Base-by-base conservation (phyloP, 2,329 filamentous ascomycete species). In the Calonectria henricotiae region DNA sequence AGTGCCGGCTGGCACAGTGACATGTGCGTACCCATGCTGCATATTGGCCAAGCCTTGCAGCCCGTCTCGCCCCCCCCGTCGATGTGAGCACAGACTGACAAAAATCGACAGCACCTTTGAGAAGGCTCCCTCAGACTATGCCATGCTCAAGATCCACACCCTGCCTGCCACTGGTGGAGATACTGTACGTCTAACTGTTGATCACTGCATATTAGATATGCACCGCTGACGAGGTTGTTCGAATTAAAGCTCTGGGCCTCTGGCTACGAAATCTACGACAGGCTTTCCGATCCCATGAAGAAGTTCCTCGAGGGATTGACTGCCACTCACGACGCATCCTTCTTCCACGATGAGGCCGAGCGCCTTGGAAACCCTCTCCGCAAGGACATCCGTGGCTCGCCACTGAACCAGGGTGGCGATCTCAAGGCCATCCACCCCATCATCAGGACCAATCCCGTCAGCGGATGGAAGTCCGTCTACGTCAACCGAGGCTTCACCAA, bases 401-500 rank as follows among this genome's bases (percentile, higher is more conserved):
- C 89, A 0, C 82, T 89, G 68, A 92, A 92, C 73, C 81, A 87
- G 23, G 89, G 89, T 47, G 80, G 81, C 4, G 83, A 85, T 27
- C 82, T 91, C 41, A 80, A 78, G 46, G 85, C 89, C 0, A 81
- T 84, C 2, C 87, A 89, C 75, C 88, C 89, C 1, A 80, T 90
- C 3, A 82, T 90, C 47, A 85, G 89, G 3, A 91, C 89, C 5
- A 91, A 91, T 75, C 89, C 88, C 3, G 87, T 89, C 2, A 89
- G 87, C 2, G 88, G 88, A 0, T 89, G 88, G 87, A 89, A 89
- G 75, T 86, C 85, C 0, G 82, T 89, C 5, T 89, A 84, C 70
- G 82, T 86, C 37, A 86, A 86, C 76, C 84, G 80, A 49, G 86
- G 85, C 15, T 88, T 89, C 79, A 87, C 86, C 3, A 85, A 85